Evolutionary conservation across 331 rosid genomes (phyloP).

Genomic region (Spiraea crenata): DNA sequence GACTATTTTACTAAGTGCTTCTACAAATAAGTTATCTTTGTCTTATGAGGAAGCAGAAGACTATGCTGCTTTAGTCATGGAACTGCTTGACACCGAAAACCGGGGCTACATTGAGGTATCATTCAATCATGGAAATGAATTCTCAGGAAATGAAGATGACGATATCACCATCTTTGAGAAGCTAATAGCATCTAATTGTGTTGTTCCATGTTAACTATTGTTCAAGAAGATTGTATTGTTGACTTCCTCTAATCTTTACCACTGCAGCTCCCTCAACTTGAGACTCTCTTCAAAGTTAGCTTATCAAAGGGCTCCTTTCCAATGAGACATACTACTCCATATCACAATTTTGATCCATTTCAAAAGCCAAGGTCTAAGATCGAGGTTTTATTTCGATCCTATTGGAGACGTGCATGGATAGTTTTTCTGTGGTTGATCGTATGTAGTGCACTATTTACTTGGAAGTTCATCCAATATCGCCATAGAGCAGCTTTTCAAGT

Average conservation of each 20-base stretch:
- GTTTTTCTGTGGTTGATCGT: conserved; percentile 54
- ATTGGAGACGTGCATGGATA: conserved; percentile 77
- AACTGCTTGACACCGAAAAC: conserved; percentile 58
- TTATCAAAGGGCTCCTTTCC: conserved; percentile 35
- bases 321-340: conserved; percentile 4
- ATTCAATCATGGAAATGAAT: not conserved
- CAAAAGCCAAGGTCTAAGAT: conserved; percentile 49
- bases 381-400: conserved; percentile 58
- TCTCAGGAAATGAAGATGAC: not conserved
- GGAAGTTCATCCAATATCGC: conserved; percentile 76
- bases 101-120: conserved; percentile 70
- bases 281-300: conserved; percentile 45
- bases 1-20: conserved; percentile 60
- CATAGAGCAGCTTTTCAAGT: conserved; percentile 64
- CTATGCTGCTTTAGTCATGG: conserved; percentile 66
- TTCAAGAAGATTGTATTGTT: not conserved
- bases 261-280: conserved; percentile 56
- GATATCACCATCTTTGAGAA: not conserved
- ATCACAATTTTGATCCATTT: conserved; percentile 15
- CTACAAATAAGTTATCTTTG: conserved; percentile 62
- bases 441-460: conserved; percentile 51
- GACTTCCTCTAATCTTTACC: not conserved
- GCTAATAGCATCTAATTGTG: not conserved
- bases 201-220: not conserved
- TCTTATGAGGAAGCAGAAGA: conserved; percentile 76